Base-by-base conservation (phyloP, 257 asterid genomes). In the Nicotiana sylvestris region DNA sequence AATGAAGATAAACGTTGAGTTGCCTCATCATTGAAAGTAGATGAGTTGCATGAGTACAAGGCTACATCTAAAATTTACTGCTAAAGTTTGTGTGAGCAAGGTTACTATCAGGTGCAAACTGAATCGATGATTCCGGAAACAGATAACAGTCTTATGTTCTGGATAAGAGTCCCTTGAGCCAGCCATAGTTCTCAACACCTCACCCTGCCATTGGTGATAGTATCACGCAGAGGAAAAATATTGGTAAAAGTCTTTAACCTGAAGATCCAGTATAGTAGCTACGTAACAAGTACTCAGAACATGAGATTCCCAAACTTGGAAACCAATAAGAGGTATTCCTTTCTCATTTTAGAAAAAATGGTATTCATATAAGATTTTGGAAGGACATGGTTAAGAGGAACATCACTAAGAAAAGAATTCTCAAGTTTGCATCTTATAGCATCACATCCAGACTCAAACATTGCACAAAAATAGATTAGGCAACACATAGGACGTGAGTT, bases 261-360 rank as follows among this genome's bases (percentile, higher is more conserved):
- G 61, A 72, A 27, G 79, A 74, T 74, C 79, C 39, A 49, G 79
- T 46, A 70, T 57, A 12, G 49, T 74, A 74, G 43, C 78, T 25
- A 70, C 13, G 21, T 70, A 70, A 43, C 9, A 29, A 64, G 69
- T 29, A 49, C 80, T 49, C 62, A 49, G 62, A 30, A 74, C 80
- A 46, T 49, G 62, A 27, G 79, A 74, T 46, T 49, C 79, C 16
- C 62, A 46, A 25, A 17, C 62, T 46, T 74, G 61, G 79, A 49
- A 72, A 74, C 16, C 62, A 74, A 74, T 49, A 46, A 74, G 80
- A 49, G 15, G 39, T 17, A 8, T 43, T 43, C 78, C 35, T 72
- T 8, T 74, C 43, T 6, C 62, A 49, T 74, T 74, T 25, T 49
- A 0, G 15, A 74, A 27, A 21, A 49, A 6, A 53, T 74, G 43